A percentile compares a stretch with the other conserved stretches of the same genome.
phyloP scores from a whole-genome alignment of 257 asterid species.

The Nicotiana benthamiana region DNA sequence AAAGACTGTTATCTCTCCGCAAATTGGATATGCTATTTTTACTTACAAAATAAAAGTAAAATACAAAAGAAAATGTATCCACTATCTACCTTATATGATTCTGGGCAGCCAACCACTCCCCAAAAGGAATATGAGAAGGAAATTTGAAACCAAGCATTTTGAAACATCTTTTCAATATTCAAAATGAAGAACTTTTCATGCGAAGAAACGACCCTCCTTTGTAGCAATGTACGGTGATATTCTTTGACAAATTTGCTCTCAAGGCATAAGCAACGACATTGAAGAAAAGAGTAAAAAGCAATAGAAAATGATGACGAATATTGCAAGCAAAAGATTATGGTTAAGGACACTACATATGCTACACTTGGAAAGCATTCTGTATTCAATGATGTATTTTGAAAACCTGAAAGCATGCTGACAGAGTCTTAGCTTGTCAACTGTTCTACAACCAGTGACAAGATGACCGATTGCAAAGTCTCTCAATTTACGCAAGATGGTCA shows the following conservation, averaged over 20 bases:
- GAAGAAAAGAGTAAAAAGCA: background rate
- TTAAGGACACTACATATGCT: background rate
- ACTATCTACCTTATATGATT: background rate
- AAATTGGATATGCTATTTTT: background rate
- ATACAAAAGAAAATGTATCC: background rate
- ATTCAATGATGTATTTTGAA: background rate
- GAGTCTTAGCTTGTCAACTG: conserved; percentile 47
- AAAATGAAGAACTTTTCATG: too few species aligned
- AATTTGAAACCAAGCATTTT: background rate
- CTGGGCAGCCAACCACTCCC: background rate
- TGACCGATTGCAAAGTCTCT: conserved; percentile 66
- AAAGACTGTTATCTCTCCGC: background rate
- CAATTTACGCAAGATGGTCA: conserved; percentile 48
- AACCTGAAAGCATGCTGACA: conserved; percentile 73
- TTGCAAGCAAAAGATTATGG: background rate
- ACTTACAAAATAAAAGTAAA: too few species aligned
- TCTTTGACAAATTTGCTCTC: background rate
- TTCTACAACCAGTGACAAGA: conserved; percentile 81
- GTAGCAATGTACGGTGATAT: background rate
- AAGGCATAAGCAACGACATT: background rate
- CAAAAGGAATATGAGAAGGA: background rate
- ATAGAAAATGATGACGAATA: background rate
- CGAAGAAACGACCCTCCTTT: too few species aligned
- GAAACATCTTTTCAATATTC: too few species aligned
- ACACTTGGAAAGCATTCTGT: background rate